These are phyloP conservation scores for Amanita phalloides DNA, from an alignment of 768 basidiomycete species.

Conservation along the genomic window DNA sequence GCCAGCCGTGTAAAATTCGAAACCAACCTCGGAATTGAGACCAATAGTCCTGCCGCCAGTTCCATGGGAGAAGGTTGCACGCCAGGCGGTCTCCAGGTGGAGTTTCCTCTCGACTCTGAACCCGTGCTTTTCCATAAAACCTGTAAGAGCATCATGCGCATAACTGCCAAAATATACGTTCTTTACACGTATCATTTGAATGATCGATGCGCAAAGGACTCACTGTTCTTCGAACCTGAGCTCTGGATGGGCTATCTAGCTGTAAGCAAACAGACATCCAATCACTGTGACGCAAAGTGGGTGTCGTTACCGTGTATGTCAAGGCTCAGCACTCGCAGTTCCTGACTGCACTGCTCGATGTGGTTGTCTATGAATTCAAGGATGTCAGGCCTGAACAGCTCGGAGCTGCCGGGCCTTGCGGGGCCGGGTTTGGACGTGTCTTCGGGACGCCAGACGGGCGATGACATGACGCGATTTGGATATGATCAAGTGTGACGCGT, in stretches of 20 bases:
- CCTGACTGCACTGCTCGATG: slow-evolving; percentile 40
- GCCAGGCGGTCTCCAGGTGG: slow-evolving; percentile 66
- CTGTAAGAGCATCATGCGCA: slow-evolving; percentile 61
- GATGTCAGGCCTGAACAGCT: slow-evolving; percentile 46
- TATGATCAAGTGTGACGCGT: neutral
- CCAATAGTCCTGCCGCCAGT: slow-evolving; percentile 62
- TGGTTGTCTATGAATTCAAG: slow-evolving; percentile 48
- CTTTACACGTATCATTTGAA: neutral
- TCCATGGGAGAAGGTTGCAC: slow-evolving; percentile 54
- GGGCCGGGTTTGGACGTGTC: slow-evolving; percentile 21
- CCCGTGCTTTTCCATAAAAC: slow-evolving; percentile 55
- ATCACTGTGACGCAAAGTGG: neutral
- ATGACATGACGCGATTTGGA: neutral
- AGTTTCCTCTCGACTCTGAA: slow-evolving; percentile 54
- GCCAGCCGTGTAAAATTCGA: neutral
- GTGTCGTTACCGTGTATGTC: slow-evolving; percentile 54
- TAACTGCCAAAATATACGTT: slow-evolving; percentile 26
- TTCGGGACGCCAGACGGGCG: slow-evolving; percentile 32
- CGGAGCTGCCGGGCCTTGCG: slow-evolving; percentile 18
- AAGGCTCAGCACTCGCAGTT: slow-evolving; percentile 51
- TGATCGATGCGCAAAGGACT: slow-evolving; percentile 8
- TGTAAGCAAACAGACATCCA: slow-evolving; percentile 2
- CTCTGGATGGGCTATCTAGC: slow-evolving; percentile 65
- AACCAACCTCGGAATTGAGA: slow-evolving; percentile 61
- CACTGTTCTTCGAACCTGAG: slow-evolving; percentile 59